phyloP scores from a whole-genome alignment of 345 rosid species.

The Ceriops decandra region DNA sequence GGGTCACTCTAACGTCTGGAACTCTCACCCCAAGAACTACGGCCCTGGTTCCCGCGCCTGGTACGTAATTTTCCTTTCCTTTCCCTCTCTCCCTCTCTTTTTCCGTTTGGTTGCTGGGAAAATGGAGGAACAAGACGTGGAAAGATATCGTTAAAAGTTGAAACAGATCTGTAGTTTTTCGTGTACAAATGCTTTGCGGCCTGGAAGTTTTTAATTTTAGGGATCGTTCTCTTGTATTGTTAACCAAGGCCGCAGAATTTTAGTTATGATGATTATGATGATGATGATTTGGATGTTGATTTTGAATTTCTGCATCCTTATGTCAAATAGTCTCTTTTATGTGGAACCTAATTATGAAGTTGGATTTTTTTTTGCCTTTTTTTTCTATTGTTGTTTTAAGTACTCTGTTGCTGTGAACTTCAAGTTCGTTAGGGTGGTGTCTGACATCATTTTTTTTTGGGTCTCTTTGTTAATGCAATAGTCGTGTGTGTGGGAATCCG shows the following conservation, averaged over 20 bases:
- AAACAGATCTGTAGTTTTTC: not conserved
- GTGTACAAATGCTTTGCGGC: not conserved
- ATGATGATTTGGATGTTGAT: too few relatives aligned
- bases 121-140: not conserved
- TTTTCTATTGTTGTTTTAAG: too few relatives aligned
- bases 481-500: constrained; percentile 37
- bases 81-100: not conserved
- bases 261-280: too few relatives aligned
- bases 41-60: constrained; percentile 61
- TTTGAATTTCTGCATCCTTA: too few relatives aligned
- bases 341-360: too few relatives aligned
- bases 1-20: constrained; percentile 62
- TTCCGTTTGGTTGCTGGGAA: not conserved
- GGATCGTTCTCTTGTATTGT: too few relatives aligned
- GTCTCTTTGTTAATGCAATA: not conserved
- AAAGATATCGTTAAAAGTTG: not conserved
- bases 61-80: constrained; percentile 11
- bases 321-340: too few relatives aligned
- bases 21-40: constrained; percentile 52
- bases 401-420: too few relatives aligned
- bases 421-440: too few relatives aligned
- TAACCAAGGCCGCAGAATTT: too few relatives aligned
- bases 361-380: too few relatives aligned
- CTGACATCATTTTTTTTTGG: not conserved
- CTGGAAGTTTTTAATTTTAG: too few relatives aligned